These are phyloP conservation scores for Trichosanthes cucumerina DNA, from an alignment of 306 rosid genomes.

Conservation along the genomic window DNA sequence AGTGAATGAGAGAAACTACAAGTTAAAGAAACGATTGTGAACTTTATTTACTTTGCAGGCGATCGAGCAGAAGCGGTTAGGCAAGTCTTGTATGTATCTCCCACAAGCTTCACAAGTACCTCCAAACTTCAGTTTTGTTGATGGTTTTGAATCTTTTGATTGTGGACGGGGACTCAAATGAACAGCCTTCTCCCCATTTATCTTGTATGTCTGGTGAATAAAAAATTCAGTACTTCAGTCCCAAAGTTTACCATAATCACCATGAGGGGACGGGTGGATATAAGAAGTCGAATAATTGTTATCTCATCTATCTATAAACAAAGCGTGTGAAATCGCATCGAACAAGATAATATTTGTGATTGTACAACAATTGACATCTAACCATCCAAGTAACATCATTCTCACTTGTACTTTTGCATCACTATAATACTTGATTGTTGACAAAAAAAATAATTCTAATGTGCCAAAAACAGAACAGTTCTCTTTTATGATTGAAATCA, in stretches of 20 bases:
- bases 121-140: conserved; percentile 50
- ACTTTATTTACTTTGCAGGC: conserved; percentile 68
- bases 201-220: conserved; percentile 65
- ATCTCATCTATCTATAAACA: background rate
- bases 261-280: background rate
- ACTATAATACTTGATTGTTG: background rate
- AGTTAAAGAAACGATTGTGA: background rate
- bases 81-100: conserved; percentile 69
- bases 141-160: conserved; percentile 47
- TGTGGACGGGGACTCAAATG: conserved; percentile 83
- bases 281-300: background rate
- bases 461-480: background rate
- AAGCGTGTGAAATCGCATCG: background rate
- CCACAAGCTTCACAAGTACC: conserved; percentile 84
- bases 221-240: conserved; percentile 10
- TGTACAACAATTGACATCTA: background rate
- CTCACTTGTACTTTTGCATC: background rate
- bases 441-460: background rate
- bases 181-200: conserved; percentile 77
- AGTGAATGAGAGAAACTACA: background rate
- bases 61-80: conserved; percentile 80
- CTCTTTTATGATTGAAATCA: background rate
- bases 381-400: background rate
- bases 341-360: background rate
- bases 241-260: background rate